Evolutionary conservation across 2,329 filamentous ascomycete genomes (phyloP).

Genomic region (Grosmannia clavigera): DNA sequence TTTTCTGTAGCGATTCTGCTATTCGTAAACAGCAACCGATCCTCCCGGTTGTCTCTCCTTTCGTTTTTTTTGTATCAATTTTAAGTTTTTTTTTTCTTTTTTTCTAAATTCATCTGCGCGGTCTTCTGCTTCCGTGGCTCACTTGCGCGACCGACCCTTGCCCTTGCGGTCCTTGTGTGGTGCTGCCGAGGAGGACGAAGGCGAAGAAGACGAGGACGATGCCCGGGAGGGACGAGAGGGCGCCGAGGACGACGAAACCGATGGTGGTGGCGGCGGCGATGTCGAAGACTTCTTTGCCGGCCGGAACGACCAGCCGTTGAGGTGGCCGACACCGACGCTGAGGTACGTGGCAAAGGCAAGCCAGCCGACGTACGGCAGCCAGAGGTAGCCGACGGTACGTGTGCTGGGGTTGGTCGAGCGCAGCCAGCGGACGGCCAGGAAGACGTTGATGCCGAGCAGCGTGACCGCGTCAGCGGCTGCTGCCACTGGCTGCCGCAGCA

Average conservation of each 20-base stretch:
- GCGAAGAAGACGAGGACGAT: neutral
- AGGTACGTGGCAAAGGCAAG: conserved; percentile 80
- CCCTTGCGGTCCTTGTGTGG: neutral
- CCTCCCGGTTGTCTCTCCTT: neutral
- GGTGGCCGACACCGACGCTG: conserved; percentile 52
- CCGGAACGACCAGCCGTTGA: conserved; percentile 55
- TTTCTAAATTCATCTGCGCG: neutral
- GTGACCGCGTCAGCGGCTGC: conserved; percentile 66
- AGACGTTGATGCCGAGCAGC: conserved; percentile 58
- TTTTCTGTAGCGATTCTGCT: neutral
- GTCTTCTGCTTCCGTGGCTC: neutral
- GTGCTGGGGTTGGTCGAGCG: conserved; percentile 51
- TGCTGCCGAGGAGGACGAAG: neutral
- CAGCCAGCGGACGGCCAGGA: conserved; percentile 61
- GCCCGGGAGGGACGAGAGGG: neutral
- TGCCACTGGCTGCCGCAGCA: conserved; percentile 56
- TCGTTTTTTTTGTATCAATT: neutral
- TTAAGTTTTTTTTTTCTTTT: too few relatives aligned
- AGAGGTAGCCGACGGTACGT: conserved; percentile 48
- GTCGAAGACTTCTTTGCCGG: neutral
- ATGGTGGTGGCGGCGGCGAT: neutral
- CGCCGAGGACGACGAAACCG: neutral
- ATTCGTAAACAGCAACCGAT: neutral
- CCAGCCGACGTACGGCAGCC: conserved; percentile 79
- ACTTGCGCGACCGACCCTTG: neutral